phyloP scores from a whole-genome alignment of 2,329 filamentous ascomycete genomes.

The Helminthosporium solani region DNA sequence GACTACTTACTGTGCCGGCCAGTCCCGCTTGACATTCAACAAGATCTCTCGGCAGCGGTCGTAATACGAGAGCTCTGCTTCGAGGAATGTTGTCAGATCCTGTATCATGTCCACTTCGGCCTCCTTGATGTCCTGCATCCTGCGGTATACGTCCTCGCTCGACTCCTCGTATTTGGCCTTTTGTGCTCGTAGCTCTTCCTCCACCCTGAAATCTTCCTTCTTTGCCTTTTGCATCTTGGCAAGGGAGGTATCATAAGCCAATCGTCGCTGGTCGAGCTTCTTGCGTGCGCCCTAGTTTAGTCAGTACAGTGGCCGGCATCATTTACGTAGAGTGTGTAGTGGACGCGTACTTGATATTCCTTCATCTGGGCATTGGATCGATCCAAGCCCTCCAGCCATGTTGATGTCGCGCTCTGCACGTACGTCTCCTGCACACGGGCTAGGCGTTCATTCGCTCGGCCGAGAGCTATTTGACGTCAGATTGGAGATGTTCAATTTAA shows the following conservation, averaged over 20 bases:
- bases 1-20: slow-evolving; percentile 60
- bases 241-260: slow-evolving; percentile 88
- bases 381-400: slow-evolving; percentile 91
- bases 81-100: slow-evolving; percentile 78
- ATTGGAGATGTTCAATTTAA: background rate
- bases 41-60: slow-evolving; percentile 88
- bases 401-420: slow-evolving; percentile 71
- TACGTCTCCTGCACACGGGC: slow-evolving; percentile 84
- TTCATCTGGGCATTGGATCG: slow-evolving; percentile 92
- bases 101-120: slow-evolving; percentile 79
- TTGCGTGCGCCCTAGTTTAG: slow-evolving; percentile 69
- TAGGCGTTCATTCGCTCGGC: slow-evolving; percentile 83
- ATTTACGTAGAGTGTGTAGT: slow-evolving; percentile 52
- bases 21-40: slow-evolving; percentile 65
- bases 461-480: slow-evolving; percentile 59
- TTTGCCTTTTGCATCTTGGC: slow-evolving; percentile 91
- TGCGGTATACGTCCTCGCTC: slow-evolving; percentile 83
- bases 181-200: slow-evolving; percentile 86
- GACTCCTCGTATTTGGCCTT: slow-evolving; percentile 97
- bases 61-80: slow-evolving; percentile 87
- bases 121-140: slow-evolving; percentile 97
- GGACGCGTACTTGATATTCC: slow-evolving; percentile 86
- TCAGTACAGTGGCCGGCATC: slow-evolving; percentile 14
- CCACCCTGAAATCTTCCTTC: slow-evolving; percentile 87
- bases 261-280: slow-evolving; percentile 85